Percentiles rank a stretch among this genome's conserved stretches.
phyloP scores from a whole-genome alignment of 768 basidiomycete species.

The Tricholoma saponaceum region DNA sequence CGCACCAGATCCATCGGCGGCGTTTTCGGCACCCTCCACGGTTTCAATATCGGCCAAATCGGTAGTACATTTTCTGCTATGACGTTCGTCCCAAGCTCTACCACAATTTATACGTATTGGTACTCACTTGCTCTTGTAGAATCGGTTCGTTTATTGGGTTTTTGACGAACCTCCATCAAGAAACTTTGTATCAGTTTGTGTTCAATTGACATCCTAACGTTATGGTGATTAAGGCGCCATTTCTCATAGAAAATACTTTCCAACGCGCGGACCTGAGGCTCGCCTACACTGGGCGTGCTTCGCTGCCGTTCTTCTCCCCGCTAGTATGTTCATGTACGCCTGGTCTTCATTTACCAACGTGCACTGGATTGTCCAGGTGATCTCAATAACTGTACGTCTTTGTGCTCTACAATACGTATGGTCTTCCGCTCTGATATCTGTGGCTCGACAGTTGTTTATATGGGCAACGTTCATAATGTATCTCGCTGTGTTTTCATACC shows the following conservation, averaged over 20 bases:
- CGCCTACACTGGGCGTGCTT: slow-evolving; percentile 57
- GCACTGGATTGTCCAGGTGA: slow-evolving; percentile 57
- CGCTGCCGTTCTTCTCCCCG: slow-evolving; percentile 50
- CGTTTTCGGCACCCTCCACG: slow-evolving; percentile 53
- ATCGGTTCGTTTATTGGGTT: slow-evolving; percentile 51
- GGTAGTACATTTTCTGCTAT: slow-evolving; percentile 61
- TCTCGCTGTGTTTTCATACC: slow-evolving; percentile 54
- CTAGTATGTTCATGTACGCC: slow-evolving; percentile 67
- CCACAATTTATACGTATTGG: not conserved
- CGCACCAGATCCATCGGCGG: slow-evolving; percentile 46
- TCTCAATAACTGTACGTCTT: slow-evolving; percentile 42
- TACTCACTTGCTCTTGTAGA: slow-evolving; percentile 27
- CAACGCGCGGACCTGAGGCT: slow-evolving; percentile 47
- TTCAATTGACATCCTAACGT: not conserved
- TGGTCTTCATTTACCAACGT: slow-evolving; percentile 56
- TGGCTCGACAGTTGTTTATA: slow-evolving; percentile 37
- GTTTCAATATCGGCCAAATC: slow-evolving; percentile 53
- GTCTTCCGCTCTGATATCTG: slow-evolving; percentile 6
- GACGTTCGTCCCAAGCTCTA: slow-evolving; percentile 28
- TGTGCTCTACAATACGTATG: not conserved
- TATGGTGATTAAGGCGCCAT: not conserved
- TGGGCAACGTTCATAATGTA: slow-evolving; percentile 52
- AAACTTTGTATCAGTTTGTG: slow-evolving; percentile 43
- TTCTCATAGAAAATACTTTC: slow-evolving; percentile 27
- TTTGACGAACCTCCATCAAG: slow-evolving; percentile 41